phyloP scores from a whole-genome alignment of 495 filamentous ascomycete genomes.

The Amniculicola lignicola region DNA sequence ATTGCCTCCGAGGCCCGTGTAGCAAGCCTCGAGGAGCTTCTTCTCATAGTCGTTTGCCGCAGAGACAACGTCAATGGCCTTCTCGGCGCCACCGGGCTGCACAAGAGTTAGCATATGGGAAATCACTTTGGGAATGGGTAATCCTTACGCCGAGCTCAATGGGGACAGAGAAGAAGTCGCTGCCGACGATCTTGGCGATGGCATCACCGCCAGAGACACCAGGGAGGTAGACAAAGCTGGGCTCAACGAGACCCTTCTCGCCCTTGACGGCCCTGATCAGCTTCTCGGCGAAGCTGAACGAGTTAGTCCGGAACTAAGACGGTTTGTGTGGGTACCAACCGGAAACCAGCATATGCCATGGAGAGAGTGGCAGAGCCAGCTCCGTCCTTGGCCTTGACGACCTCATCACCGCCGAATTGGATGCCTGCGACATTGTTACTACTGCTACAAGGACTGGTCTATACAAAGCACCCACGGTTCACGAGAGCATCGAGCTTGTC shows the following conservation, averaged over 20 bases:
- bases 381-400: conserved; percentile 96
- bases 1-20: conserved; percentile 79
- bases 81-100: conserved; percentile 77
- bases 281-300: conserved; percentile 80
- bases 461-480: conserved; percentile 59
- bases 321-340: conserved; percentile 50
- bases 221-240: conserved; percentile 89
- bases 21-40: conserved; percentile 71
- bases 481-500: conserved; percentile 84
- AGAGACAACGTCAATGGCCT: conserved; percentile 72
- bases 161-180: conserved; percentile 94
- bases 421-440: conserved; percentile 55
- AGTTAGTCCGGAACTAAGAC: conserved; percentile 33
- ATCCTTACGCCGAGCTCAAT: conserved; percentile 88
- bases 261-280: conserved; percentile 84
- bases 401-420: conserved; percentile 97
- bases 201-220: conserved; percentile 84
- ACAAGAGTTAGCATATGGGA: not conserved
- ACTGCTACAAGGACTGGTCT: not conserved
- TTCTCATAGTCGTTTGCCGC: conserved; percentile 77
- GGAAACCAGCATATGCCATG: conserved; percentile 96
- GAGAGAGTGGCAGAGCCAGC: conserved; percentile 92
- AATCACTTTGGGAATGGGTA: not conserved
- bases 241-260: conserved; percentile 87
- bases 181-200: conserved; percentile 73